Evolutionary conservation across 2,329 filamentous ascomycete genomes (phyloP).

Genomic region (Microdochium trichocladiopsis): DNA sequence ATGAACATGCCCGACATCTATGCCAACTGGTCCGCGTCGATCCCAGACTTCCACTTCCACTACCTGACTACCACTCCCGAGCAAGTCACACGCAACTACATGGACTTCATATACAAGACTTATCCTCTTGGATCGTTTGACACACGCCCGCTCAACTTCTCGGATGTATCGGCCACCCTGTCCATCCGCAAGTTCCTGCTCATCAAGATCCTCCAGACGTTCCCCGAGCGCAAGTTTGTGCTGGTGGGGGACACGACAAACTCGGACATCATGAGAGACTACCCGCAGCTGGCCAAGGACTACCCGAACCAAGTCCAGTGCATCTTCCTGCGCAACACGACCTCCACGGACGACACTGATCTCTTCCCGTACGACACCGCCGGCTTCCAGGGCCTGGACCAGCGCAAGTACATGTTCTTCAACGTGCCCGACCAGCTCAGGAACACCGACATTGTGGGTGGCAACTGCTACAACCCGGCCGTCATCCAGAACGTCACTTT

Average conservation of each 20-base stretch:
- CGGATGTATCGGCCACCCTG: constrained; percentile 64
- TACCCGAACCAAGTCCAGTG: constrained; percentile 69
- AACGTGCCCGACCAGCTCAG: constrained; percentile 60
- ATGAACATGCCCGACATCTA: constrained; percentile 77
- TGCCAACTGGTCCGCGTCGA: constrained; percentile 62
- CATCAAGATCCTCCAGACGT: constrained; percentile 67
- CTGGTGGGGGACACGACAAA: constrained; percentile 73
- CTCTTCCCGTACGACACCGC: constrained; percentile 70
- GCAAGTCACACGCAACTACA: constrained; percentile 70
- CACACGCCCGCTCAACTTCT: constrained; percentile 72
- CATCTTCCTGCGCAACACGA: constrained; percentile 71
- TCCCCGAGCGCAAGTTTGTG: constrained; percentile 67
- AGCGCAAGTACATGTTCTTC: constrained; percentile 75
- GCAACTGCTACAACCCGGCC: constrained; percentile 58
- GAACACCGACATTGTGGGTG: constrained; percentile 58
- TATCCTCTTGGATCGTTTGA: constrained; percentile 75
- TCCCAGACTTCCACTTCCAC: constrained; percentile 69
- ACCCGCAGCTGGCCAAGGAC: constrained; percentile 53
- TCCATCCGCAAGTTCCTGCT: constrained; percentile 64
- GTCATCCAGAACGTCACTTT: constrained; percentile 69
- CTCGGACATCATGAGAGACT: constrained; percentile 65
- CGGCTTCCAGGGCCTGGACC: constrained; percentile 61
- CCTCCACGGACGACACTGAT: constrained; percentile 58
- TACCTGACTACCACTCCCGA: constrained; percentile 77
- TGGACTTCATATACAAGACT: constrained; percentile 72